Conservation (phyloP, 2,329 filamentous ascomycete species). For the Fusarium sp. region DNA sequence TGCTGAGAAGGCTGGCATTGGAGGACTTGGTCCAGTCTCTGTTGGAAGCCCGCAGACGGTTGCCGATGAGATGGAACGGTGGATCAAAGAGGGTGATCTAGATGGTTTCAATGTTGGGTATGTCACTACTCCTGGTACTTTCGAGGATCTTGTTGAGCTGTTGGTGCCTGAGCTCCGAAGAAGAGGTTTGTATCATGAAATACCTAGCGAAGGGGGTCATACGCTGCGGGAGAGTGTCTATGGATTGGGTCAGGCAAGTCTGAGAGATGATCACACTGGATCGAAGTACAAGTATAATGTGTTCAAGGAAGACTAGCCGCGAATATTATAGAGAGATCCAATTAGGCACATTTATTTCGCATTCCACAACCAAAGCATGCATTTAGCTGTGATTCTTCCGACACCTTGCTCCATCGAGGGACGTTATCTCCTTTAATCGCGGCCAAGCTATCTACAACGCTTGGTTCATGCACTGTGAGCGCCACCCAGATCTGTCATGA, state of each 20-base stretch:
- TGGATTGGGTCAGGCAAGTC: constrained; percentile 66
- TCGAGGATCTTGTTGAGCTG: constrained; percentile 51
- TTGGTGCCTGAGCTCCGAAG: constrained; percentile 48
- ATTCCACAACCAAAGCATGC: no score
- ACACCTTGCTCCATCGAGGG: no score
- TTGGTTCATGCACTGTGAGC: no score
- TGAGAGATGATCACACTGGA: constrained; percentile 70
- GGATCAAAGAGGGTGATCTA: constrained; percentile 58
- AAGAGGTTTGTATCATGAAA: constrained; percentile 47
- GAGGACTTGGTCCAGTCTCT: constrained; percentile 53
- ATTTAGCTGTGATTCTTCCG: no score
- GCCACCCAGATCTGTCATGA: no score
- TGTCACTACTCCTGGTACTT: constrained; percentile 56
- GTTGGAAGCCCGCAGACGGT: constrained; percentile 57
- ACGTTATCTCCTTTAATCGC: no score
- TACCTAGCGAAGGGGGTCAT: constrained; percentile 48
- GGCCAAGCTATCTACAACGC: no score
- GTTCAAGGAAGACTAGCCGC: constrained; percentile 63
- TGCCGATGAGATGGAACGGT: constrained; percentile 59
- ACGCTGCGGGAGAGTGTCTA: constrained; percentile 73
- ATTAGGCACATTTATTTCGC: no score
- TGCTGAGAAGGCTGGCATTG: constrained; percentile 57
- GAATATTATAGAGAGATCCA: no score
- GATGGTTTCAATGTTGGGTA: constrained; percentile 59
- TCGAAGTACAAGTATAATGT: constrained; percentile 72